phyloP scores from a whole-genome alignment of 2,329 filamentous ascomycete genomes.

The Lasiodiplodia sp. region DNA sequence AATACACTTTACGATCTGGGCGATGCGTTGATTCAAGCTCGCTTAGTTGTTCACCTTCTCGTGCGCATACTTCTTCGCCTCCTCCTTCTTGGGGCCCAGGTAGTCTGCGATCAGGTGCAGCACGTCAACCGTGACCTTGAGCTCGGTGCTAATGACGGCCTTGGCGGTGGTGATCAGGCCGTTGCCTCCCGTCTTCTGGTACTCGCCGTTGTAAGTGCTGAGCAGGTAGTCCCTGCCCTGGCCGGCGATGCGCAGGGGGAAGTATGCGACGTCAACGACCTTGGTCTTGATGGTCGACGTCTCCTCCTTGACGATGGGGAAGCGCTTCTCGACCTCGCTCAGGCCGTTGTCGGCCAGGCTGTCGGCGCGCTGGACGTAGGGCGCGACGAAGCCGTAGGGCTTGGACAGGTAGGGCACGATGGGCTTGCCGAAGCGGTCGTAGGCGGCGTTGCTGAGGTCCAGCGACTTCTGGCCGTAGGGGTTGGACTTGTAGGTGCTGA shows the following conservation, averaged over 20 bases:
- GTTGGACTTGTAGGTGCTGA: conserved; percentile 80
- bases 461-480: conserved; percentile 85
- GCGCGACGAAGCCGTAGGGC: conserved; percentile 82
- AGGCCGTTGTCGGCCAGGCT: conserved; percentile 49
- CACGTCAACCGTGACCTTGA: conserved; percentile 47
- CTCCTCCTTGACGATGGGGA: conserved; percentile 58
- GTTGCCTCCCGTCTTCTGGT: conserved; percentile 48
- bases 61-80: conserved; percentile 43
- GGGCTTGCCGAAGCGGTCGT: conserved; percentile 78
- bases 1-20: not conserved
- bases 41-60: conserved; percentile 37
- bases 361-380: conserved; percentile 86
- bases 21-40: not conserved
- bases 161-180: conserved; percentile 47
- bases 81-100: conserved; percentile 44
- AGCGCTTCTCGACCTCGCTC: conserved; percentile 45
- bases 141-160: conserved; percentile 48
- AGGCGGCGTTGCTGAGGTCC: conserved; percentile 75
- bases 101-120: conserved; percentile 42
- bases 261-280: conserved; percentile 37
- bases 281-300: conserved; percentile 51
- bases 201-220: conserved; percentile 48
- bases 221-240: conserved; percentile 45
- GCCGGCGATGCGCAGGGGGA: conserved; percentile 40
- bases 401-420: conserved; percentile 79